phyloP scores from a whole-genome alignment of 306 rosid genomes.

The Inga leiocalycina region DNA sequence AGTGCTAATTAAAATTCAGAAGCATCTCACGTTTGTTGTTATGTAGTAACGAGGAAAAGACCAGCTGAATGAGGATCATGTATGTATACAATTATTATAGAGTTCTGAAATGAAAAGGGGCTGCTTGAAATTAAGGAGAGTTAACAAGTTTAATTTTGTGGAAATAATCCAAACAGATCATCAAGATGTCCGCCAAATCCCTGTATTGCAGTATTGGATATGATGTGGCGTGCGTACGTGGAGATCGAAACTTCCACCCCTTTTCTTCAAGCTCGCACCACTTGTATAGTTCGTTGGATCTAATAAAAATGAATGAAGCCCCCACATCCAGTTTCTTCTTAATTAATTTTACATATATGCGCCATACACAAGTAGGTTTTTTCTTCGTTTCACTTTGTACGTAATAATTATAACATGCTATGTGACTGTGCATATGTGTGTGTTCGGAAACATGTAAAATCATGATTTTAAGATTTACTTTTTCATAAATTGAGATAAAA shows the following conservation, averaged over 20 bases:
- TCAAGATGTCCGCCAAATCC: neutral
- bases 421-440: too few species aligned
- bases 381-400: neutral
- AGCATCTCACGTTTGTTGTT: neutral
- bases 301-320: neutral
- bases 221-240: neutral
- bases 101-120: neutral
- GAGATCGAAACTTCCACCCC: neutral
- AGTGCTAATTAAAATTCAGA: neutral
- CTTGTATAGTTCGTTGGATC: neutral
- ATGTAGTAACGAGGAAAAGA: neutral
- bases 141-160: neutral
- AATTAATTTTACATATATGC: neutral
- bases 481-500: too few species aligned
- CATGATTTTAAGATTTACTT: too few species aligned
- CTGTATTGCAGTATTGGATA: neutral
- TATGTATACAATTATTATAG: neutral
- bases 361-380: neutral
- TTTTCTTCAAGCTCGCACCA: neutral
- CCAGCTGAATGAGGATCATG: neutral
- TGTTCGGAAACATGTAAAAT: too few species aligned
- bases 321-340: neutral
- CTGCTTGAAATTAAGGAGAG: neutral
- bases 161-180: neutral
- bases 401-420: neutral